Conservation (phyloP, 257 asterid genomes). For the Solanum bukasovii region DNA sequence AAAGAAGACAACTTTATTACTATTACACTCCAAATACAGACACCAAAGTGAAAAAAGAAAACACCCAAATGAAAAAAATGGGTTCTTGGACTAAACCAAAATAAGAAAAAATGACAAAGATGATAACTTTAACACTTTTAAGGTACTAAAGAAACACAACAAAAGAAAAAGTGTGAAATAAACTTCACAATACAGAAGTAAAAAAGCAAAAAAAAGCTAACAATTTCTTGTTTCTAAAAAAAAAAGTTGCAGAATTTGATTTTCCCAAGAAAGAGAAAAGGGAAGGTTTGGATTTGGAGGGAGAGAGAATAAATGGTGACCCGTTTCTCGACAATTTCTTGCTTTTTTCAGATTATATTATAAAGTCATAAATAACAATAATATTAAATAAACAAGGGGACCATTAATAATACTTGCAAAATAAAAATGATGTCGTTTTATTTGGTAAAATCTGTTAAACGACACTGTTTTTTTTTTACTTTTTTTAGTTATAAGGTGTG, state of each 20-base stretch:
- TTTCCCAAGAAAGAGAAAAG: slow-evolving; percentile 56
- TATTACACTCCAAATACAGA: background rate
- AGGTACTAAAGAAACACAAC: slow-evolving; percentile 5
- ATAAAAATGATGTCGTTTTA: background rate
- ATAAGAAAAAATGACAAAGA: background rate
- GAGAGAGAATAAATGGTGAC: slow-evolving; percentile 17
- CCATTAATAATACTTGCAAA: background rate
- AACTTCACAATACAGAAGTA: background rate
- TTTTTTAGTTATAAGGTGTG: background rate
- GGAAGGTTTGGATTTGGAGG: slow-evolving; percentile 53
- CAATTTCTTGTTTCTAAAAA: background rate
- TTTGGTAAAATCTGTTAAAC: background rate
- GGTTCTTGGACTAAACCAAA: background rate
- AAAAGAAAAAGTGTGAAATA: background rate
- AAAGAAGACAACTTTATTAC: background rate
- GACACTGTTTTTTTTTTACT: background rate
- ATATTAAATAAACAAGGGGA: background rate
- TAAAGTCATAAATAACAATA: background rate
- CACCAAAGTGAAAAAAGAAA: background rate
- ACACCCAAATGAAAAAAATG: background rate
- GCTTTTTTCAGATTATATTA: background rate
- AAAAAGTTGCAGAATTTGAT: slow-evolving; percentile 15
- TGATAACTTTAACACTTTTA: background rate
- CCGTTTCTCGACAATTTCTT: slow-evolving; percentile 32
- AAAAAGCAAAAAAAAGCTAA: background rate